Conservation (phyloP, 116 monocot genomes). For the Posidonia oceanica region DNA sequence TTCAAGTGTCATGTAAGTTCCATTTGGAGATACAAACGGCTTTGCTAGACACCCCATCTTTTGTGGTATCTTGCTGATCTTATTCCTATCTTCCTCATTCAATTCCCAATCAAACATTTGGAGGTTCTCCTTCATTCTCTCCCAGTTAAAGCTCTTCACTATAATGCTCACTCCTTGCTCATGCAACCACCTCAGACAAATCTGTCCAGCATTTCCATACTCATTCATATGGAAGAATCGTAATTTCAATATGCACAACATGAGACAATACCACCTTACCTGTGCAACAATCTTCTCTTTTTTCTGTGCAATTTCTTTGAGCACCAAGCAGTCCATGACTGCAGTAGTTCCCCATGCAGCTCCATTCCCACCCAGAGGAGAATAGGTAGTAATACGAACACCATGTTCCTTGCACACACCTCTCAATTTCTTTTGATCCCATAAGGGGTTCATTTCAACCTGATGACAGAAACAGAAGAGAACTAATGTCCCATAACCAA, state of each 20-base stretch:
- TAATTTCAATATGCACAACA: background rate
- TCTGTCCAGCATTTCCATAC: background rate
- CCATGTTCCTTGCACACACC: slow-evolving; percentile 26
- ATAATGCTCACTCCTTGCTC: slow-evolving; percentile 20
- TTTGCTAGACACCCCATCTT: background rate
- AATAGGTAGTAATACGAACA: slow-evolving; percentile 20
- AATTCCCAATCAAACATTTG: slow-evolving; percentile 37
- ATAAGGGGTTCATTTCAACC: slow-evolving; percentile 19
- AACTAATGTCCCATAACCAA: no score
- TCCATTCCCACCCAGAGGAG: slow-evolving; percentile 19
- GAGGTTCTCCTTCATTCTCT: slow-evolving; percentile 27
- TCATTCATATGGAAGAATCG: no score
- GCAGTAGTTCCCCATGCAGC: background rate
- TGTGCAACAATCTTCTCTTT: slow-evolving; percentile 34
- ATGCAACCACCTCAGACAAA: slow-evolving; percentile 13
- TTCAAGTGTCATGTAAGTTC: slow-evolving; percentile 13
- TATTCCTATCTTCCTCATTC: slow-evolving; percentile 17
- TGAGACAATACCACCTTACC: slow-evolving; percentile 8
- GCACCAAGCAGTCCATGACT: slow-evolving; percentile 11
- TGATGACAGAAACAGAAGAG: background rate
- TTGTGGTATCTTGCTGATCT: slow-evolving; percentile 22
- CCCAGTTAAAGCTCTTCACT: slow-evolving; percentile 25
- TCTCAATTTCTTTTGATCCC: slow-evolving; percentile 32
- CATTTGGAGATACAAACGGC: background rate
- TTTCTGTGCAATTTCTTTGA: slow-evolving; percentile 29